Evolutionary conservation across 176 grass and related monocot species (phyloP).

Genomic region (Avena sativa): DNA sequence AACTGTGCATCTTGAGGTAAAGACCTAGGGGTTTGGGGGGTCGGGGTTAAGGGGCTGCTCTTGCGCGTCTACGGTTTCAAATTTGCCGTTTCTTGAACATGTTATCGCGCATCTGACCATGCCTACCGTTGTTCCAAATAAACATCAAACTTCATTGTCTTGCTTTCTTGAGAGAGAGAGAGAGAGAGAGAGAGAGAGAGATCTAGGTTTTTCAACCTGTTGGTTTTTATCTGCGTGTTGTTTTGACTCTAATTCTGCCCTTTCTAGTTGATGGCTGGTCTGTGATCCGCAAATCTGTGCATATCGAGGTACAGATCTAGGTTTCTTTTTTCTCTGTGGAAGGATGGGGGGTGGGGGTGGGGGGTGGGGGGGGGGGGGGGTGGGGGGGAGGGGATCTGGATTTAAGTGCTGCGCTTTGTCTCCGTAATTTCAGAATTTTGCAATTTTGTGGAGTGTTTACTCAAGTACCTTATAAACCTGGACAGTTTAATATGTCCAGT

Average conservation of each 20-base stretch:
- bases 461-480: constrained; percentile 19
- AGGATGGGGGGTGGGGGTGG: background rate
- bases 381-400: background rate
- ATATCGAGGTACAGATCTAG: background rate
- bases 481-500: background rate
- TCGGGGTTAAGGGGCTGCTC: background rate
- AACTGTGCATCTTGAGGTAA: constrained; percentile 45
- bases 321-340: background rate
- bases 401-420: background rate
- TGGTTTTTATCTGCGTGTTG: constrained; percentile 26
- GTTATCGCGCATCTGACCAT: background rate
- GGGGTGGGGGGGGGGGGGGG: background rate
- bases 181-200: too few relatives aligned
- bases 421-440: background rate
- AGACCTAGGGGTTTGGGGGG: constrained; percentile 9
- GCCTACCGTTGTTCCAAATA: background rate
- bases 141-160: background rate
- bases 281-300: constrained; percentile 13
- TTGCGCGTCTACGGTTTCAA: background rate
- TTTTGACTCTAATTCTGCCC: constrained; percentile 22
- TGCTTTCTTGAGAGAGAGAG: background rate
- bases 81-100: background rate
- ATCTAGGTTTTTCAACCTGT: background rate
- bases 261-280: constrained; percentile 7
- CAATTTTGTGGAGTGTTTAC: constrained; percentile 16